Conservation (phyloP, 139 green algal species). For the Mychonastes homosphaera region DNA sequence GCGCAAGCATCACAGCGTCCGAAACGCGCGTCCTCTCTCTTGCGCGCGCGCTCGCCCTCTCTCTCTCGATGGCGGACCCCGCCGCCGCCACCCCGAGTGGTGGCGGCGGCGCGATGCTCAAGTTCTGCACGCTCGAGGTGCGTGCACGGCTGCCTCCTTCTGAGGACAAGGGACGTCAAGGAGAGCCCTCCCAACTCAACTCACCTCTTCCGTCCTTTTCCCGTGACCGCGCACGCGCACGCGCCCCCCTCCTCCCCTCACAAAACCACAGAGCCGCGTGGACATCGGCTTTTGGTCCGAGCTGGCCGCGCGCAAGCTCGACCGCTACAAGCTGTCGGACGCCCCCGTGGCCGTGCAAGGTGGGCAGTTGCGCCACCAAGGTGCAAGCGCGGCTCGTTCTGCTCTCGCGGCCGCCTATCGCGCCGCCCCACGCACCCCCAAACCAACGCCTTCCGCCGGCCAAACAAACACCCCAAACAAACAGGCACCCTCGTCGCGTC, state of each 20-base stretch:
- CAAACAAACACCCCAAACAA: too few species aligned
- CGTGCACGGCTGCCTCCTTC: too few species aligned
- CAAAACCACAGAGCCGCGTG: conserved; percentile 71
- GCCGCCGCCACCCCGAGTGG: too few species aligned
- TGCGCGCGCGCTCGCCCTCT: too few species aligned
- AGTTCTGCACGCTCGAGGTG: conserved; percentile 25
- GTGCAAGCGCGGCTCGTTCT: not conserved
- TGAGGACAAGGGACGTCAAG: too few species aligned
- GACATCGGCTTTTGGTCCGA: conserved; percentile 72
- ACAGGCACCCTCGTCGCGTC: conserved; percentile 20
- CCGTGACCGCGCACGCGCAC: not conserved
- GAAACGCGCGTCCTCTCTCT: too few species aligned
- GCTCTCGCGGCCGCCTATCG: not conserved
- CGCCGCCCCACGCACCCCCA: not conserved
- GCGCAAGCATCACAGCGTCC: too few species aligned
- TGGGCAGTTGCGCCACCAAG: not conserved
- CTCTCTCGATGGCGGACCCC: too few species aligned
- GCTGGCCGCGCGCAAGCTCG: conserved; percentile 52
- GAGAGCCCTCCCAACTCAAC: not conserved
- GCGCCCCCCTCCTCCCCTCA: not conserved
- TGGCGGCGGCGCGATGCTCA: too few species aligned
- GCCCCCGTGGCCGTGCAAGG: conserved; percentile 23
- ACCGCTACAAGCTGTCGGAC: conserved; percentile 35
- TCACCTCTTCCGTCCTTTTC: not conserved
- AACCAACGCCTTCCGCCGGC: too few species aligned